These are phyloP conservation scores for Escallonia rubra DNA, from an alignment of 129 eudicot genomes.

Conservation along the genomic window DNA sequence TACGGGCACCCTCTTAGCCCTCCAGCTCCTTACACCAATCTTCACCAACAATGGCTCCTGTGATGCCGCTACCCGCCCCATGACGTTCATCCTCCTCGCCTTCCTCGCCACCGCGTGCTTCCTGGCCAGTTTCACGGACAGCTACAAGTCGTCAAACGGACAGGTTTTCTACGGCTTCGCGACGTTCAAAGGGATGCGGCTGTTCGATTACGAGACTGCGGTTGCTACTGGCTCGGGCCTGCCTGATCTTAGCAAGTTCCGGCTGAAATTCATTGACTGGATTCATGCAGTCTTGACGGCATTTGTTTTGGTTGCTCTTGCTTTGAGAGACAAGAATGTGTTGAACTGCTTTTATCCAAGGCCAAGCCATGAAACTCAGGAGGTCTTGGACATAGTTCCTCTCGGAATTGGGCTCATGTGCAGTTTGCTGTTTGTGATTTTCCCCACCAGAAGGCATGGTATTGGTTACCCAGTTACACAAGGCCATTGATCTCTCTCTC, in stretches of 20 bases:
- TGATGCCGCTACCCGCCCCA: constrained; percentile 27
- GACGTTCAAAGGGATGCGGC: constrained; percentile 55
- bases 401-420: constrained; percentile 56
- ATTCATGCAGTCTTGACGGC: constrained; percentile 63
- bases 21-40: constrained; percentile 46
- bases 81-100: constrained; percentile 30
- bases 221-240: constrained; percentile 13
- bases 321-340: constrained; percentile 61
- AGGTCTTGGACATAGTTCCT: constrained; percentile 44
- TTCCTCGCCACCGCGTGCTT: constrained; percentile 53
- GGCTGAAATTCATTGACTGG: constrained; percentile 42
- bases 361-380: constrained; percentile 44
- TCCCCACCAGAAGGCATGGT: constrained; percentile 67
- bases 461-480: constrained; percentile 59
- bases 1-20: constrained; percentile 66
- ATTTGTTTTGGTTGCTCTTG: constrained; percentile 59
- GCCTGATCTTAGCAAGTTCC: constrained; percentile 39
- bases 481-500: neutral
- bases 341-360: constrained; percentile 58
- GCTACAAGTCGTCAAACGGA: constrained; percentile 52
- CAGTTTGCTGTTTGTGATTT: constrained; percentile 47
- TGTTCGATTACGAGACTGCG: constrained; percentile 49
- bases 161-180: constrained; percentile 63
- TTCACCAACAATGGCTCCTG: constrained; percentile 67
- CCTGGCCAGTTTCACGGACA: constrained; percentile 55